Conservation (phyloP, 441 rosid genomes). For the Pelargonium fulgidum region DNA sequence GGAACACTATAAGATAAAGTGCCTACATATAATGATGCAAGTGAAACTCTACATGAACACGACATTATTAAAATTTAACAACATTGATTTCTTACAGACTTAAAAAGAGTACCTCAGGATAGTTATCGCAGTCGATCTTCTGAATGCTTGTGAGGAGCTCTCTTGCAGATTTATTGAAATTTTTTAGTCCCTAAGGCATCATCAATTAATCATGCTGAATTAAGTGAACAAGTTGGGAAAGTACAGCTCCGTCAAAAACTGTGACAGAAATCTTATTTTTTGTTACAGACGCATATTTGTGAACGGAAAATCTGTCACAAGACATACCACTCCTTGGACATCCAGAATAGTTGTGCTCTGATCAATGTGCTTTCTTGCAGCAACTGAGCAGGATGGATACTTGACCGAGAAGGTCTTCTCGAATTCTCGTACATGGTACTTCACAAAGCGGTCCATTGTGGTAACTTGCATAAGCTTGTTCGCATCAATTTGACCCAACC, state of each 20-base stretch:
- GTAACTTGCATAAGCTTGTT: slow-evolving; percentile 62
- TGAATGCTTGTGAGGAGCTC: slow-evolving; percentile 66
- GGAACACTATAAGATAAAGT: no score
- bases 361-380: slow-evolving; percentile 72
- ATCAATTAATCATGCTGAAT: slow-evolving; percentile 1
- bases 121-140: slow-evolving; percentile 84
- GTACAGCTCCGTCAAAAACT: no score
- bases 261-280: no score
- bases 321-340: slow-evolving; percentile 88
- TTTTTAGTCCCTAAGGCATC: slow-evolving; percentile 65
- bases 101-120: slow-evolving; percentile 64
- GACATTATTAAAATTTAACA: no score
- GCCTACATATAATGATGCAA: no score
- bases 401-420: slow-evolving; percentile 66
- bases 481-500: slow-evolving; percentile 72
- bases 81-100: background rate
- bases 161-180: slow-evolving; percentile 80
- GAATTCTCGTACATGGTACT: slow-evolving; percentile 58
- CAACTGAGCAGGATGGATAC: slow-evolving; percentile 78
- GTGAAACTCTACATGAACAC: no score
- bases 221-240: background rate
- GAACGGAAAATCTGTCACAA: no score
- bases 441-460: slow-evolving; percentile 47
- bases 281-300: no score
- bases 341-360: slow-evolving; percentile 94